phyloP scores from a whole-genome alignment of 2,329 filamentous ascomycete genomes.

The Aspergillus fijiensis region DNA sequence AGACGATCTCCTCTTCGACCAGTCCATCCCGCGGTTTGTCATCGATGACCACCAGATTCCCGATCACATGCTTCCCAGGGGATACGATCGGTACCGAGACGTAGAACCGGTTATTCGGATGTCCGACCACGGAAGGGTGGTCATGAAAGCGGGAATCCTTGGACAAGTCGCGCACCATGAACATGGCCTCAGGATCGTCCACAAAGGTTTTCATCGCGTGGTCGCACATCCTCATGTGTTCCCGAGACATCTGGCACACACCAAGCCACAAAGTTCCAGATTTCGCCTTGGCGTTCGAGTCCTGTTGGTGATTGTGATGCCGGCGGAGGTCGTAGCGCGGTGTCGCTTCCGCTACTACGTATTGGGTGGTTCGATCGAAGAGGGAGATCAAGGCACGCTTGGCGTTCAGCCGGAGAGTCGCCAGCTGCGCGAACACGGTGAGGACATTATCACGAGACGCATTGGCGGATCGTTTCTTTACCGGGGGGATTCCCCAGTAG shows the following conservation, averaged over 20 bases:
- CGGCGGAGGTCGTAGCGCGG: slow-evolving; percentile 17
- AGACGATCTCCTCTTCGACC: slow-evolving; percentile 2
- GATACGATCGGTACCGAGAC: slow-evolving; percentile 20
- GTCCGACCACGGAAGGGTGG: slow-evolving; percentile 13
- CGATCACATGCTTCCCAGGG: slow-evolving; percentile 20
- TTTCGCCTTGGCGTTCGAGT: background rate
- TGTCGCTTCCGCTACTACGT: slow-evolving; percentile 32
- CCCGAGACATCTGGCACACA: slow-evolving; percentile 16
- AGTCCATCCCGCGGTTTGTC: slow-evolving; percentile 16
- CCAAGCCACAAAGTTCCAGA: slow-evolving; percentile 21
- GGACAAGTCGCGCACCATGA: slow-evolving; percentile 14
- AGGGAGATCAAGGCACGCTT: slow-evolving; percentile 29
- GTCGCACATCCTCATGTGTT: slow-evolving; percentile 20
- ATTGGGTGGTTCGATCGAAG: slow-evolving; percentile 27
- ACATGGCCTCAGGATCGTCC: slow-evolving; percentile 1
- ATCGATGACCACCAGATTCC: slow-evolving; percentile 19
- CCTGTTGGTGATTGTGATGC: background rate
- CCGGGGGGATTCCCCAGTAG: background rate
- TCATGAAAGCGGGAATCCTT: slow-evolving; percentile 13
- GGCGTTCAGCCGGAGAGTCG: slow-evolving; percentile 25
- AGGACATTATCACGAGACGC: slow-evolving; percentile 21
- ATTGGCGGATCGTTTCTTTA: background rate
- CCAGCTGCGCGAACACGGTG: slow-evolving; percentile 31
- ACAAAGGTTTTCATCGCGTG: slow-evolving; percentile 16
- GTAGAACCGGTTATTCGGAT: slow-evolving; percentile 20